Evolutionary conservation across 495 filamentous ascomycete genomes (phyloP).

Genomic region (Penicillium nucicola): DNA sequence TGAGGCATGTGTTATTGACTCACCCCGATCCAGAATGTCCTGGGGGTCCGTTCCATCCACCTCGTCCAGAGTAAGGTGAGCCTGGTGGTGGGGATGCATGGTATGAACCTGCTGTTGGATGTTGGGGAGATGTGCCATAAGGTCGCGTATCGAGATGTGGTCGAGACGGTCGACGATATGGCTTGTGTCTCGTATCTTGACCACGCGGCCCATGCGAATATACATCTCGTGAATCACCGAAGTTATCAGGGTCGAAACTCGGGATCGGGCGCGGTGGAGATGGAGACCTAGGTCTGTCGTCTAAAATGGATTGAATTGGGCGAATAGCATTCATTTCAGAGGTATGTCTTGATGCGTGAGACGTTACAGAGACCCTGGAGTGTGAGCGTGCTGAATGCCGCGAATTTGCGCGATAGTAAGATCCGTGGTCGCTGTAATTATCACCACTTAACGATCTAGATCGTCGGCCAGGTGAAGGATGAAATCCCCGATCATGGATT

Average conservation of each 20-base stretch:
- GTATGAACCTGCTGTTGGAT: conserved; percentile 56
- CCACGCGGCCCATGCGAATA: conserved; percentile 37
- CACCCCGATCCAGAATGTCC: conserved; percentile 60
- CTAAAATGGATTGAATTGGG: conserved; percentile 23
- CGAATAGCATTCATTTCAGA: conserved; percentile 31
- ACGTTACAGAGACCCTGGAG: conserved; percentile 31
- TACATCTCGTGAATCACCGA: conserved; percentile 24
- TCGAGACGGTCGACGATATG: conserved; percentile 27
- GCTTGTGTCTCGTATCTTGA: conserved; percentile 28
- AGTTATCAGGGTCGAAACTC: conserved; percentile 31
- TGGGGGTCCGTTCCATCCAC: conserved; percentile 54
- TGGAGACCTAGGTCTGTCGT: conserved; percentile 28
- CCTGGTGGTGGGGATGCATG: conserved; percentile 64
- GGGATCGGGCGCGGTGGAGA: conserved; percentile 40
- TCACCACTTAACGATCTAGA: conserved; percentile 26
- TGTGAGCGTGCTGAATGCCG: conserved; percentile 34
- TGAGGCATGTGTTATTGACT: conserved; percentile 13
- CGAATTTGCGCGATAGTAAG: conserved; percentile 33
- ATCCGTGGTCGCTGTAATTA: conserved; percentile 27
- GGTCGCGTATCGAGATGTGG: conserved; percentile 44
- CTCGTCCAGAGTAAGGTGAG: conserved; percentile 61
- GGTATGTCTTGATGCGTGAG: conserved; percentile 21
- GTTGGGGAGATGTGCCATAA: conserved; percentile 57
- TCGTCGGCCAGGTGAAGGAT: conserved; percentile 27
- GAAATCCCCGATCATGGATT: conserved; percentile 25